Evolutionary conservation across 2,329 filamentous ascomycete genomes (phyloP).

Genomic region (Lecanosticta acicola): DNA sequence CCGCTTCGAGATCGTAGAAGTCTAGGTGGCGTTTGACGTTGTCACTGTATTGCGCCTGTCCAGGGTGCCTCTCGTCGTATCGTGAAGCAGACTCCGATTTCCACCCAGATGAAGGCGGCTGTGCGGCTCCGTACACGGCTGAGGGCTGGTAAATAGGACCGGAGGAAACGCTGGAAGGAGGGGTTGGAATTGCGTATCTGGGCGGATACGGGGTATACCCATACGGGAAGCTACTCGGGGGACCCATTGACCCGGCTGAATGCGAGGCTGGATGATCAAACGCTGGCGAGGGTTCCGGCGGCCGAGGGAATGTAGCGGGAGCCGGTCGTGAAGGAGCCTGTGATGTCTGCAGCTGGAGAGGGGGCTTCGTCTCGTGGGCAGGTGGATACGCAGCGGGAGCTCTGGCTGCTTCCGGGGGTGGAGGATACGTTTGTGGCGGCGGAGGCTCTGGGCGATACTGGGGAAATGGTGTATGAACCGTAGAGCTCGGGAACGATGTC

Average conservation of each 20-base stretch:
- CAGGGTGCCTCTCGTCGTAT: slow-evolving; percentile 12
- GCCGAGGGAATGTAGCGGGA: slow-evolving; percentile 16
- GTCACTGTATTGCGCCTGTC: slow-evolving; percentile 39
- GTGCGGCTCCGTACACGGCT: slow-evolving; percentile 38
- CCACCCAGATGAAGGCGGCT: slow-evolving; percentile 35
- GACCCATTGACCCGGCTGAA: slow-evolving; percentile 34
- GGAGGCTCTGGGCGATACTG: slow-evolving; percentile 18
- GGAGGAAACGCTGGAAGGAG: slow-evolving; percentile 30
- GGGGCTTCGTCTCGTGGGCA: slow-evolving; percentile 25
- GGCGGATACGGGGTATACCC: slow-evolving; percentile 40
- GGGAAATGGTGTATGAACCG: slow-evolving; percentile 14
- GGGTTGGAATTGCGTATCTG: slow-evolving; percentile 37
- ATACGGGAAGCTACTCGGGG: slow-evolving; percentile 30
- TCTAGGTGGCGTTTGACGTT: slow-evolving; percentile 60
- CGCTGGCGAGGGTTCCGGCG: slow-evolving; percentile 26
- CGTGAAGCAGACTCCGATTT: slow-evolving; percentile 31
- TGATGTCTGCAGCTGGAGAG: slow-evolving; percentile 29
- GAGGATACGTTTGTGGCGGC: slow-evolving; percentile 9
- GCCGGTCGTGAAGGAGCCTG: slow-evolving; percentile 18
- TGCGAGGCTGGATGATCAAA: slow-evolving; percentile 36
- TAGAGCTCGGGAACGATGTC: slow-evolving; percentile 10
- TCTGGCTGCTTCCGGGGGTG: slow-evolving; percentile 10
- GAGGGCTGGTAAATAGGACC: slow-evolving; percentile 40
- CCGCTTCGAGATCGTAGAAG: slow-evolving; percentile 54
- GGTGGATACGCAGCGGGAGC: slow-evolving; percentile 22